phyloP scores from a whole-genome alignment of 352 stramenopile species.

The Hyaloperonospora arabidopsidis region DNA sequence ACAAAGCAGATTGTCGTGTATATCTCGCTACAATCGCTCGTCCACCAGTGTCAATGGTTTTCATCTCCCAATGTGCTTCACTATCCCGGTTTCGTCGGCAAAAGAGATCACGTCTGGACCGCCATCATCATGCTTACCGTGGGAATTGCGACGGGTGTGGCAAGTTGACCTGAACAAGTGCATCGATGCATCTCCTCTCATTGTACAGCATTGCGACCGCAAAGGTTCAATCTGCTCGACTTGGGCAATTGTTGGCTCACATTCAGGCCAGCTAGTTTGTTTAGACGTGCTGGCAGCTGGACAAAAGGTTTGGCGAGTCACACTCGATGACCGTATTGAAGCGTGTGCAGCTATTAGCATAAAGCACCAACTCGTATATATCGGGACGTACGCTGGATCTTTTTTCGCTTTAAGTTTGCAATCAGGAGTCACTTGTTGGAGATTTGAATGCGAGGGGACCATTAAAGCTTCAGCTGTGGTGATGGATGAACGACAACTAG shows the following conservation, averaged over 20 bases:
- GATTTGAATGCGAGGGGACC: conserved; percentile 25
- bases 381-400: conserved; percentile 46
- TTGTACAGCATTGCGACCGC: conserved; percentile 21
- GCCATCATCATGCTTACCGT: conserved; percentile 5
- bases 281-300: conserved; percentile 28
- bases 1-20: conserved; percentile 3
- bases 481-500: conserved; percentile 32
- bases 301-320: conserved; percentile 26
- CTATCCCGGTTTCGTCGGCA: background rate
- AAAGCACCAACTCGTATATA: conserved; percentile 26
- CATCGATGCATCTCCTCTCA: conserved; percentile 54
- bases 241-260: conserved; percentile 41
- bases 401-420: conserved; percentile 39
- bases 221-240: conserved; percentile 6
- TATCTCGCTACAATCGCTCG: conserved; percentile 30
- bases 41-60: conserved; percentile 7
- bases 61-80: conserved; percentile 16
- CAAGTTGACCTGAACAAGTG: conserved; percentile 44
- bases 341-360: conserved; percentile 37
- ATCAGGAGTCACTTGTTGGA: conserved; percentile 28
- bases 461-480: conserved; percentile 51
- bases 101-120: background rate
- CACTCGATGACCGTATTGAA: conserved; percentile 56
- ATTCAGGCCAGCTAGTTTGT: conserved; percentile 39
- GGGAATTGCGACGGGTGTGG: conserved; percentile 19